Base-by-base conservation (phyloP, 331 rosid species). In the Quercus phellos region DNA sequence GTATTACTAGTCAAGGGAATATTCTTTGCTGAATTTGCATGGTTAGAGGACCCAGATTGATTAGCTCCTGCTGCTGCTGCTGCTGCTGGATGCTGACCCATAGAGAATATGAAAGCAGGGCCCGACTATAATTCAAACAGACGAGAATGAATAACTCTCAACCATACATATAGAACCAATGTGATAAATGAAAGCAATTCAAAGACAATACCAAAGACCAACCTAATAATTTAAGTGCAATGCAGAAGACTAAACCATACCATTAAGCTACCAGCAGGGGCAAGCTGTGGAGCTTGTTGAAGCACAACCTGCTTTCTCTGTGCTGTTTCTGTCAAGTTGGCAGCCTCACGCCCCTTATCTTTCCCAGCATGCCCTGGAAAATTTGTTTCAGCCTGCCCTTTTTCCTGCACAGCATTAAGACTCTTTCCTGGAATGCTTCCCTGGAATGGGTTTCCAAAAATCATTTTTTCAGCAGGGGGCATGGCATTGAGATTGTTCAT, bases 31-130 rank as follows among this genome's bases (percentile, higher is more conserved):
- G 79, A 76, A 10, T 78, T 73, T 5, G 76, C 77, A 75, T 75
- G 68, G 51, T 75, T 86, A 81, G 60, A 68, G 46, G 79, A 50
- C 78, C 84, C 83, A 29, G 83, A 80, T 55, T 73, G 89, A 87
- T 70, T 72, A 75, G 81, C 60, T 73, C 83, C 64, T 77, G 79
- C 58, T 63, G 84, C 58, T 63, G 84, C 63, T 42, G 58, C 76
- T 56, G 87, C 9, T 67, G 87, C 60, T 84, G 85, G 92, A 83
- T 86, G 83, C 80, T 89, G 88, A 22, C 74, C 77, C 53, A 78
- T 53, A 60, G 92, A 77, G 79, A 80, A 79, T 17, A 74, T 29
- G 76, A 77, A 82, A 73, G 87, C 83, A 68, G 89, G 78, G 68
- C 77, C 92, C 51, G 80, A 82, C 94, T 88, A 56, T 89, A 88